Evolutionary conservation across 441 rosid species (phyloP).

Genomic region (Jatropha podagrica): DNA sequence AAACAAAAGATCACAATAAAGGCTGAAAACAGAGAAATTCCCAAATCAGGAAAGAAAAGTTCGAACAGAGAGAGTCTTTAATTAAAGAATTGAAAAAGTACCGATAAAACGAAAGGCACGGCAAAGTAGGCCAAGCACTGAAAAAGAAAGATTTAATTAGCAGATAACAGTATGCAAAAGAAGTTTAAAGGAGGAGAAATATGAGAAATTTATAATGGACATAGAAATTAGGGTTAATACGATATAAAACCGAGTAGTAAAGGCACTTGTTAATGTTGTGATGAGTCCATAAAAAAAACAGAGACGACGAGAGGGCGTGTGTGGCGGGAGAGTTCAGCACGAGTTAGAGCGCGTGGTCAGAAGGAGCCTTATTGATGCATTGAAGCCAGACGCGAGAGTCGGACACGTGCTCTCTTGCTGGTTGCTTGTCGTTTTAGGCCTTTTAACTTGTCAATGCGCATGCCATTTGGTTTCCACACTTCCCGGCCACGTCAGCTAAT

Average conservation of each 20-base stretch:
- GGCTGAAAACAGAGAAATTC: neutral
- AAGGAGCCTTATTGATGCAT: constrained; percentile 30
- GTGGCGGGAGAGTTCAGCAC: constrained; percentile 34
- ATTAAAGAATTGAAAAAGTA: neutral
- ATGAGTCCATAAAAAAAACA: neutral
- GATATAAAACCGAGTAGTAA: neutral
- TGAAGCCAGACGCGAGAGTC: constrained; percentile 31
- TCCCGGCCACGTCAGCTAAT: neutral
- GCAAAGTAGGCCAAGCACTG: neutral
- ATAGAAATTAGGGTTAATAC: constrained; percentile 3
- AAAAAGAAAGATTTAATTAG: neutral
- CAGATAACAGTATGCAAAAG: neutral
- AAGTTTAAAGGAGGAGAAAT: neutral
- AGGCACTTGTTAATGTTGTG: neutral
- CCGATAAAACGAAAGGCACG: neutral
- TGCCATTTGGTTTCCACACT: constrained; percentile 10
- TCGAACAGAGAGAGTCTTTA: neutral
- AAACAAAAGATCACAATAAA: constrained; percentile 7
- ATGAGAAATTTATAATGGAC: neutral
- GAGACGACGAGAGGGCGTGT: constrained; percentile 22
- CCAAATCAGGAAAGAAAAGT: neutral
- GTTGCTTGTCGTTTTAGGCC: constrained; percentile 5
- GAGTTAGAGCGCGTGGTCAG: constrained; percentile 58
- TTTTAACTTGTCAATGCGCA: neutral
- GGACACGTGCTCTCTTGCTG: constrained; percentile 36